Evolutionary conservation across 441 rosid genomes (phyloP), one percentile per base, ranked within the genome.

Genomic region (Populus trichocarpa): DNA sequence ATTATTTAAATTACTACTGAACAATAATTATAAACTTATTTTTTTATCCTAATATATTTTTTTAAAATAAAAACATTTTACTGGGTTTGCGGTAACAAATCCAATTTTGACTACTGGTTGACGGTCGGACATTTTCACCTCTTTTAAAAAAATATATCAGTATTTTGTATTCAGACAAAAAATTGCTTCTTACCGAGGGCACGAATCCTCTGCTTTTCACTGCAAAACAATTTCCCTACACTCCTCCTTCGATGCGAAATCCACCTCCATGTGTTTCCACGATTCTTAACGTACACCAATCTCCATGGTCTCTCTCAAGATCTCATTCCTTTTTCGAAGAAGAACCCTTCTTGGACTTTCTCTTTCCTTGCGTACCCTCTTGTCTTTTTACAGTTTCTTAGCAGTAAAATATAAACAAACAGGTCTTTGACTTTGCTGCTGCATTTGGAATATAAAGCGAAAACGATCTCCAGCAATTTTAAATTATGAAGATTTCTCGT

Each of bases 271-370:
- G 79, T 73, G 80, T 66, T 79, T 82, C 77, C 88, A 77, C 85
- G 85, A 90, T 88, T 83, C 94, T 74, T 90, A 81, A 85, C 92
- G 87, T 86, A 78, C 85, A 82, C 90, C 87, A 75, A 50, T 80
- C 78, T 80, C 79, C 82, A 23, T 71, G 79, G 69, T 78, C 82
- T 73, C 63, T 69, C 81, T 73, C 63, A 22, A 87, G 91, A 89
- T 90, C 92, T 88, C 88, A 70, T 77, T 80, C 25, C 42, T 78
- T 25, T 23, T 53, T 68, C 6, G 64, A 75, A 76, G 75, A 67
- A 73, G 12, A 72, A 76, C n/a, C 16, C 65, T n/a, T 10, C 14
- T 57, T 69, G 4, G 53, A 36, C 59, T 4, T 12, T 74, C 28
- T 65, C 72, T 78, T 33, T 72, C 80, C 75, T 70, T 38, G 73